Evolutionary conservation across 176 grass and related monocot species (phyloP), one percentile per base, ranked within the genome.

Genomic region (Ampelocalamus luodianensis): DNA sequence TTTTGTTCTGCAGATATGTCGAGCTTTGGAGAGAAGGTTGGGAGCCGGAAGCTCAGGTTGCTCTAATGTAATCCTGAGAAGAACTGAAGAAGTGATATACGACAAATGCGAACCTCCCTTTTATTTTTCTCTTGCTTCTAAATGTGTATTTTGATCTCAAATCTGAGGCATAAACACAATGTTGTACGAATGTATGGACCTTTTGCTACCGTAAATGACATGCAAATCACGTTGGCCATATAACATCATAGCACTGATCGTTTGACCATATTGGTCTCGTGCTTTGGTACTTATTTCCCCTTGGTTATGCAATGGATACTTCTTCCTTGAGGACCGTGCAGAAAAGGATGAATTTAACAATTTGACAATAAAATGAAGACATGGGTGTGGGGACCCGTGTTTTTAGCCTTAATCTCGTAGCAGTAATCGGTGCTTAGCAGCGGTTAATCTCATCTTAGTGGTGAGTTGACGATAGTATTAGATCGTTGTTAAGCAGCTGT

Each of bases 1-100:
- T 16, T 86, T 34, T 50, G 1, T 1, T 68, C 6, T 83, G 23
- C 80, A 87, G 89, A 87, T 17, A 87, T 87, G 76, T 68, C 74
- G 32, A 63, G 80, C 16, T 84, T 87, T 16, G 80, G 61, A 1
- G 54, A 27, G 23, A 83, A 87, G 68, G 40, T 11, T 20, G 85
- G 85, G 9, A 43, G 34, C 32, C 5, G 32, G 68, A 90, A 75
- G 80, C 26, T n/a, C 32, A 80, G 24, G 69, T 68, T 32, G 80
- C 65, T 87, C 68, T 90, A 74, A 58, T 26, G 10, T n/a, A 16
- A 70, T 36, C 26, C 8, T 49, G n/a, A 23, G 3, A 72, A 66
- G 20, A 67, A 38, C 59, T 14, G 79, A 42, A 50, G 18, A 61
- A 68, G 59, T 56, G 73, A 65, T 24, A 2, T 61, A 15, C 8